phyloP scores from a whole-genome alignment of 2,329 filamentous ascomycete genomes.

The Rhytidhysteron rufulum region DNA sequence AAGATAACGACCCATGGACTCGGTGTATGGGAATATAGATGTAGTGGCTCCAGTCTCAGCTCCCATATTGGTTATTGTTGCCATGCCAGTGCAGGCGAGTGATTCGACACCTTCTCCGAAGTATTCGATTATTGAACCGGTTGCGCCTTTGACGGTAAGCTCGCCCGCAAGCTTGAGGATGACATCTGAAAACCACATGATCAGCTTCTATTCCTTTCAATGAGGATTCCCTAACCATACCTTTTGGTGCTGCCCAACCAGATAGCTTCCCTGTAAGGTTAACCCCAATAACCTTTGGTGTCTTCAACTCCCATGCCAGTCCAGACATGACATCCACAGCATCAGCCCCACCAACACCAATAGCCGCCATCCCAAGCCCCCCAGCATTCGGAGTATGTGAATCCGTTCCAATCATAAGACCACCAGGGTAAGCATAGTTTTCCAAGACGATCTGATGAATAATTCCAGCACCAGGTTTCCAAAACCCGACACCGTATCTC shows the following conservation, averaged over 20 bases:
- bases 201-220: too few species aligned
- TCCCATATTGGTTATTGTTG: conserved; percentile 62
- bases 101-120: conserved; percentile 67
- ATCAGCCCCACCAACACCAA: conserved; percentile 97
- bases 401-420: conserved; percentile 95
- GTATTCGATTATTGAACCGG: conserved; percentile 84
- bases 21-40: conserved; percentile 95
- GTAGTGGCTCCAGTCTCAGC: conserved; percentile 77
- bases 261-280: conserved; percentile 85
- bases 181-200: conserved; percentile 65
- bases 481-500: conserved; percentile 99
- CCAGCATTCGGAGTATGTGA: conserved; percentile 97
- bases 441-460: conserved; percentile 98
- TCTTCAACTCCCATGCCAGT: conserved; percentile 97
- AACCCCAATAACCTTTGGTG: conserved; percentile 94
- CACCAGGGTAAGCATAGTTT: conserved; percentile 99
- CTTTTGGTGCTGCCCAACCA: conserved; percentile 92
- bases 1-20: conserved; percentile 96
- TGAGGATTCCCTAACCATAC: conserved; percentile 51
- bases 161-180: conserved; percentile 97
- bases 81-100: conserved; percentile 82
- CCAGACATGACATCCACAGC: conserved; percentile 98
- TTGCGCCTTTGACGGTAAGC: conserved; percentile 96
- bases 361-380: conserved; percentile 90
- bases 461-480: conserved; percentile 97